Conservation (phyloP, 1,284 basidiomycete species). For the Thelephora terrestris region DNA sequence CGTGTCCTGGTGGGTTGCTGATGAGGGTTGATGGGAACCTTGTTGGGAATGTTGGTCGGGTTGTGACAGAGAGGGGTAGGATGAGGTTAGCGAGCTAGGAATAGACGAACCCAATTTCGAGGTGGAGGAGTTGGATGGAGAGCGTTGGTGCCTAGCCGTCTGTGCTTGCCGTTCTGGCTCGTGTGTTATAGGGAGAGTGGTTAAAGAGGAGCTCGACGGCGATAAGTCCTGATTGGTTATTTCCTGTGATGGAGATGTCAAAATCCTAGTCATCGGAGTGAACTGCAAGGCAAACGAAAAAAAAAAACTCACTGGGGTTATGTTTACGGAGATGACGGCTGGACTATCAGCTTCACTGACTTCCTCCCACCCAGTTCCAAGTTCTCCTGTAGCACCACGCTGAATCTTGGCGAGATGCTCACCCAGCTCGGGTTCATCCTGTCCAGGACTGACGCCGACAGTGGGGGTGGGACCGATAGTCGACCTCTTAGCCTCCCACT, state of each 20-base stretch:
- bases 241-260: too few relatives aligned
- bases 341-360: too few relatives aligned
- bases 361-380: too few relatives aligned
- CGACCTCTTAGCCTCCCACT: slow-evolving; percentile 53
- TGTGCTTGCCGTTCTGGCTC: slow-evolving; percentile 1
- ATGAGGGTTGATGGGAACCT: slow-evolving; percentile 16
- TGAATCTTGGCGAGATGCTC: slow-evolving; percentile 71
- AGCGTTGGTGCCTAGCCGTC: slow-evolving; percentile 7
- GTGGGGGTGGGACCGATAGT: too few relatives aligned
- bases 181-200: too few relatives aligned
- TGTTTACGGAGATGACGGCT: too few relatives aligned
- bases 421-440: slow-evolving; percentile 45
- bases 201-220: too few relatives aligned
- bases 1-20: slow-evolving; percentile 16
- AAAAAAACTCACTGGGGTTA: too few relatives aligned
- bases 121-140: slow-evolving; percentile 9
- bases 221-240: too few relatives aligned
- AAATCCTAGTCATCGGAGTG: too few relatives aligned
- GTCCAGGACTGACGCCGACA: neutral
- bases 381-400: neutral
- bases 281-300: too few relatives aligned
- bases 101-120: slow-evolving; percentile 31
- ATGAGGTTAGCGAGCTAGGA: slow-evolving; percentile 52
- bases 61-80: slow-evolving; percentile 68
- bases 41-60: slow-evolving; percentile 19